Percentiles rank a stretch among this genome's conserved stretches.
Evolutionary conservation across 2,329 filamentous ascomycete genomes (phyloP).

Genomic region (Neofusicoccum sp.): DNA sequence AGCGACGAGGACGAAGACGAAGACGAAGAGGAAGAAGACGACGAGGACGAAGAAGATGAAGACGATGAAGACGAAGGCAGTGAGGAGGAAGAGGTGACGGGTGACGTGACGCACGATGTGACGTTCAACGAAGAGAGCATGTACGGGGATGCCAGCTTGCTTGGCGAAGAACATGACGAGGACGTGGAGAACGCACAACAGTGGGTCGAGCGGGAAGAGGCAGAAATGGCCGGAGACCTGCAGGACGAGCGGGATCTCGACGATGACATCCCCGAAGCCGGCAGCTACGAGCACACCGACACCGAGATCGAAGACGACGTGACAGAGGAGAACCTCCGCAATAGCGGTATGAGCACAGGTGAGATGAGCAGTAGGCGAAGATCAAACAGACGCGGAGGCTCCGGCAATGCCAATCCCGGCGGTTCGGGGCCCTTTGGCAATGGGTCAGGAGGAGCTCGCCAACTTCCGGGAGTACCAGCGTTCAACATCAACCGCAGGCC

Average conservation of each 20-base stretch:
- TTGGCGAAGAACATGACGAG: slow-evolving; percentile 29
- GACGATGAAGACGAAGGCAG: slow-evolving; percentile 48
- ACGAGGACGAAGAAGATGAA: slow-evolving; percentile 34
- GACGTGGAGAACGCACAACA: slow-evolving; percentile 27
- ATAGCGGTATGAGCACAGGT: neutral
- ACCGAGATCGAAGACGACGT: slow-evolving; percentile 48
- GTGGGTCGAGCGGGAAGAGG: slow-evolving; percentile 46
- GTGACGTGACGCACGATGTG: slow-evolving; percentile 42
- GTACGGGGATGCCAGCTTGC: slow-evolving; percentile 46
- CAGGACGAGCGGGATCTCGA: slow-evolving; percentile 49
- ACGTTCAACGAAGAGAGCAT: slow-evolving; percentile 49
- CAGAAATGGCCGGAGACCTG: slow-evolving; percentile 46
- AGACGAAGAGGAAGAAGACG: neutral
- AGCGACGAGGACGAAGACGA: slow-evolving; percentile 44
- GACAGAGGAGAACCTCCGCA: slow-evolving; percentile 23
- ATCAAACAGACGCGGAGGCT: neutral
- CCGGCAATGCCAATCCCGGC: neutral
- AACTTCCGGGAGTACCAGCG: neutral
- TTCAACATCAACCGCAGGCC: slow-evolving; percentile 10
- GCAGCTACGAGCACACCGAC: slow-evolving; percentile 54
- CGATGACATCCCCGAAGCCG: slow-evolving; percentile 53
- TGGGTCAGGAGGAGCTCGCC: slow-evolving; percentile 2
- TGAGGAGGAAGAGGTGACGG: slow-evolving; percentile 47
- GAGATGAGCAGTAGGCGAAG: neutral
- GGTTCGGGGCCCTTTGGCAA: neutral